These are phyloP conservation scores for Xylaria sp. DNA, from an alignment of 2,329 filamentous ascomycete species.

Conservation along the genomic window DNA sequence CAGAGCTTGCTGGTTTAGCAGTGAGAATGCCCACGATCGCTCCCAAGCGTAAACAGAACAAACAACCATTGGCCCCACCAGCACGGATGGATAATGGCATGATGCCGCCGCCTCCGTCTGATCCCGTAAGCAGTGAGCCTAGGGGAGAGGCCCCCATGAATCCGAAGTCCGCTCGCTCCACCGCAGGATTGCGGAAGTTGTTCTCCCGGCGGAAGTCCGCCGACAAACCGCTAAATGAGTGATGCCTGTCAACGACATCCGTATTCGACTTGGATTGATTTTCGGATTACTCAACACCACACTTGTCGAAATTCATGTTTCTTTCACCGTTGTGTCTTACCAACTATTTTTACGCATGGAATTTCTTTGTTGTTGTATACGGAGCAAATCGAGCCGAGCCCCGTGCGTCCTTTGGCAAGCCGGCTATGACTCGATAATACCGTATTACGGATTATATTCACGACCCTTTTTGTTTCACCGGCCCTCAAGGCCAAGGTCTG, in stretches of 20 bases:
- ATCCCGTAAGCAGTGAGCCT: not conserved
- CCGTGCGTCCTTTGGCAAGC: too few relatives aligned
- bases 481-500: too few relatives aligned
- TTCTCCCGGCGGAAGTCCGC: constrained; percentile 22
- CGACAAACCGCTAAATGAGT: constrained; percentile 13
- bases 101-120: constrained; percentile 10
- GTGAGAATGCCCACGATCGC: constrained; percentile 16
- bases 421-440: too few relatives aligned
- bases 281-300: too few relatives aligned
- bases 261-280: not conserved
- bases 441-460: too few relatives aligned
- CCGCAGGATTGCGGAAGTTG: constrained; percentile 22
- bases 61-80: constrained; percentile 6
- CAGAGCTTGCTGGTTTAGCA: constrained; percentile 26
- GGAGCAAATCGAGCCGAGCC: too few relatives aligned
- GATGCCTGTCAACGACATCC: not conserved
- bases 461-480: too few relatives aligned
- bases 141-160: constrained; percentile 13
- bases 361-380: not conserved
- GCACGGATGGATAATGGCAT: constrained; percentile 14
- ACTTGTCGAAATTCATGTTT: too few relatives aligned
- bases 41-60: constrained; percentile 23
- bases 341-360: not conserved
- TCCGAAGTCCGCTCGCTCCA: constrained; percentile 21
- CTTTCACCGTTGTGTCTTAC: too few relatives aligned